A percentile compares a stretch with the other conserved stretches of the same genome.
Conservation (phyloP, 2,329 filamentous ascomycete species). For the Cercospora brassicicola region DNA sequence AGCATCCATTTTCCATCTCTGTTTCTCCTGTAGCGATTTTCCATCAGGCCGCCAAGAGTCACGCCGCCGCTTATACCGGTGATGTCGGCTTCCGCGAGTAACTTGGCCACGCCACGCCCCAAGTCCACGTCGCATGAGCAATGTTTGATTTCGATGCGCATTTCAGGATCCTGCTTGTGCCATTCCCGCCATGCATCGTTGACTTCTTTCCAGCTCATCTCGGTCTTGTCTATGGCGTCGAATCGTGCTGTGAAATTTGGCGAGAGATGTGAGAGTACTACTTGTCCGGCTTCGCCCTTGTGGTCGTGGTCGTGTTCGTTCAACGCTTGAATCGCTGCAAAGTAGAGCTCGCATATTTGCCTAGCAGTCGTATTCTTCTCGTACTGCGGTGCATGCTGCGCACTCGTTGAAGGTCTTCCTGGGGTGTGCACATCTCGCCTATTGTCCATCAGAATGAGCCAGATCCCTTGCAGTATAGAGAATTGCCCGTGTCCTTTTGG, state of each 20-base stretch:
- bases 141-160: conserved; percentile 5
- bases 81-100: conserved; percentile 5
- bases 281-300: background rate
- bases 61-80: conserved; percentile 4
- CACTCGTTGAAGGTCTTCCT: background rate
- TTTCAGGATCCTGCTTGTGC: conserved; percentile 3
- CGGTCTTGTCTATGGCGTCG: conserved; percentile 8
- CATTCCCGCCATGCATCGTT: conserved; percentile 2
- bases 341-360: conserved; percentile 5
- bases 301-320: conserved; percentile 12
- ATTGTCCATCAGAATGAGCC: background rate
- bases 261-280: conserved; percentile 2
- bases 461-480: background rate
- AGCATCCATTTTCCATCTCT: conserved; percentile 12
- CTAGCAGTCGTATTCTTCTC: background rate
- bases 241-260: conserved; percentile 10
- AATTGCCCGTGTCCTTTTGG: background rate
- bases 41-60: conserved; percentile 3
- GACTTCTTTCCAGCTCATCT: conserved; percentile 3
- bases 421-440: background rate
- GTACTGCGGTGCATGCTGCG: background rate
- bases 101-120: conserved; percentile 5
- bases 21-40: background rate
- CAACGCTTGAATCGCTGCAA: background rate
- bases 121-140: conserved; percentile 13